Conservation (phyloP, 805 yeast genomes). For the Ogataea wickerhamii region DNA sequence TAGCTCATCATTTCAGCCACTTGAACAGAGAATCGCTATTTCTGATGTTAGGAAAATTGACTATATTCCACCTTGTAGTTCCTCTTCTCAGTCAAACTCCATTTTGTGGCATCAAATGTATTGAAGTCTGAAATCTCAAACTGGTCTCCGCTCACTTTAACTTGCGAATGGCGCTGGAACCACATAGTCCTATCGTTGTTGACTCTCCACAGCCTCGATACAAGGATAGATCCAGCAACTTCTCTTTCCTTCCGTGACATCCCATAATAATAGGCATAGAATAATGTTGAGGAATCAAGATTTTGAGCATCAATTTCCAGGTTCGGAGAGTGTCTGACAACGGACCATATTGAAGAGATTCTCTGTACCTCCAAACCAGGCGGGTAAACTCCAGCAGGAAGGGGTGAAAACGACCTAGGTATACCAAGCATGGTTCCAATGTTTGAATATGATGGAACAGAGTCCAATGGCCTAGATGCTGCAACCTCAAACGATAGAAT, state of each 20-base stretch:
- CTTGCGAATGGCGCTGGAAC: constrained; percentile 37
- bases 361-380: constrained; percentile 34
- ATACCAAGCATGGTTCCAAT: constrained; percentile 23
- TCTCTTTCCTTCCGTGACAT: constrained; percentile 39
- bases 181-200: constrained; percentile 27
- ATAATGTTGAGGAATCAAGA: constrained; percentile 36
- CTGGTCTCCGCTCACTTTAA: constrained; percentile 36
- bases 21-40: too few relatives aligned
- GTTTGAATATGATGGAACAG: constrained; percentile 20
- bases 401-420: constrained; percentile 27
- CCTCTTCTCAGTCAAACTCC: constrained; percentile 40
- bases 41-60: constrained; percentile 12
- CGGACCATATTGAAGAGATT: constrained; percentile 31
- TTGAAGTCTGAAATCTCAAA: constrained; percentile 43
- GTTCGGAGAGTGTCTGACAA: constrained; percentile 21
- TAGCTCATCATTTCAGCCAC: too few relatives aligned
- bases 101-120: constrained; percentile 40
- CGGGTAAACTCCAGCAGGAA: constrained; percentile 27
- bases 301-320: constrained; percentile 26
- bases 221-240: constrained; percentile 33
- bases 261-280: constrained; percentile 43
- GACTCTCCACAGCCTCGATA: constrained; percentile 38
- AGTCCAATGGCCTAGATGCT: constrained; percentile 16
- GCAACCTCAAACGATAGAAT: constrained; percentile 28
- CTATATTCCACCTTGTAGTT: constrained; percentile 39